A percentile compares a stretch with the other conserved stretches of the same genome.
Conservation (phyloP, 768 basidiomycete genomes). For the Rhizopogon rudus region DNA sequence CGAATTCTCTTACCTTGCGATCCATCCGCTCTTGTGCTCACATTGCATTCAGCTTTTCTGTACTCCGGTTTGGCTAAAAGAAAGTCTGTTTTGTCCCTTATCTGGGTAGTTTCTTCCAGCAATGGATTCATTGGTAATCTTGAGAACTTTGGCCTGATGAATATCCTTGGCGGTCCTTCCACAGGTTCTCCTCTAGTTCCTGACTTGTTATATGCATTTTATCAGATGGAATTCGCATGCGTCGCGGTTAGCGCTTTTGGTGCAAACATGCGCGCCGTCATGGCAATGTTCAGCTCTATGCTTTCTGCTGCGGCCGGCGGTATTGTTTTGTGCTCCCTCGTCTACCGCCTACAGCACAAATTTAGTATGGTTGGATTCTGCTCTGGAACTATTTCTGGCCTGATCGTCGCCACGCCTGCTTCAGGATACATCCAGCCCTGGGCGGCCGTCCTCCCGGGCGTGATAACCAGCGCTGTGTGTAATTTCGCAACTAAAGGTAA, state of each 20-base stretch:
- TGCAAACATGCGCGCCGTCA: conserved; percentile 81
- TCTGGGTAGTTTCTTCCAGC: conserved; percentile 70
- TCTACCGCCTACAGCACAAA: conserved; percentile 74
- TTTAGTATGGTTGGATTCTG: conserved; percentile 92
- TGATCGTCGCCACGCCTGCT: conserved; percentile 88
- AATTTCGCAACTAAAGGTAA: conserved; percentile 83
- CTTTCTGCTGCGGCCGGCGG: conserved; percentile 78
- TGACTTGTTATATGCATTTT: conserved; percentile 77
- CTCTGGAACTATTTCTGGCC: conserved; percentile 80
- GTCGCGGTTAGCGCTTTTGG: conserved; percentile 83
- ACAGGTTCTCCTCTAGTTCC: conserved; percentile 81
- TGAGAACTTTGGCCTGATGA: conserved; percentile 68
- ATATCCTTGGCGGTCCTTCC: conserved; percentile 66
- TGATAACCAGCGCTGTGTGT: conserved; percentile 64
- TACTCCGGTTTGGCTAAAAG: conserved; percentile 75
- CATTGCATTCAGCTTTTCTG: conserved; percentile 48
- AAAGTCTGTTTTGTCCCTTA: conserved; percentile 64
- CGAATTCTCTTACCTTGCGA: conserved; percentile 1
- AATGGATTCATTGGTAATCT: conserved; percentile 80
- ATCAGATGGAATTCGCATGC: conserved; percentile 83
- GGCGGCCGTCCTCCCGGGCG: conserved; percentile 71
- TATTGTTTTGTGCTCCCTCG: conserved; percentile 76
- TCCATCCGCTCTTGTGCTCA: background rate
- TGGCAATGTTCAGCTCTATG: conserved; percentile 89
- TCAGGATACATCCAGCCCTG: conserved; percentile 79